Percentiles rank a stretch among this genome's conserved stretches.
Evolutionary conservation across 768 basidiomycete species (phyloP).

Genomic region (Rhizopogon sp.): DNA sequence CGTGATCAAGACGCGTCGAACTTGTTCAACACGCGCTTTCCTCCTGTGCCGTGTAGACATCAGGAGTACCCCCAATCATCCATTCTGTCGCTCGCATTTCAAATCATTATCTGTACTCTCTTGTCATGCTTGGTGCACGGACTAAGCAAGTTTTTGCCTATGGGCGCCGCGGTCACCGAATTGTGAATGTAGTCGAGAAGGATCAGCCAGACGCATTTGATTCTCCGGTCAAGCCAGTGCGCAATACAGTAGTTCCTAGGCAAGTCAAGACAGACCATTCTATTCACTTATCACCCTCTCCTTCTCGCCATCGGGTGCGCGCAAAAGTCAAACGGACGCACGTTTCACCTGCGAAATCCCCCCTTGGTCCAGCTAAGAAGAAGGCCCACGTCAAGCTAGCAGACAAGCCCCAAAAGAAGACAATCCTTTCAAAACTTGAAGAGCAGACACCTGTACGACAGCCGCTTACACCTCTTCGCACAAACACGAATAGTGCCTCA

Average conservation of each 20-base stretch:
- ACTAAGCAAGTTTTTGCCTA: constrained; percentile 66
- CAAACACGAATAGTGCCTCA: constrained; percentile 29
- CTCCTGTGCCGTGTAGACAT: not conserved
- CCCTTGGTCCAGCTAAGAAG: constrained; percentile 24
- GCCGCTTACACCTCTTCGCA: constrained; percentile 35
- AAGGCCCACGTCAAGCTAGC: constrained; percentile 18
- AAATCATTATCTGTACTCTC: not conserved
- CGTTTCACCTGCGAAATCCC: constrained; percentile 15
- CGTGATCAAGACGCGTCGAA: constrained; percentile 5
- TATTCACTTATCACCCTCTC: constrained; percentile 18
- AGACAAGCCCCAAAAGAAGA: constrained; percentile 10
- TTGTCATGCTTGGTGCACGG: constrained; percentile 44
- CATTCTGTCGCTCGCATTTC: not conserved
- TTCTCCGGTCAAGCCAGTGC: not conserved
- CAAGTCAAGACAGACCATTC: constrained; percentile 18
- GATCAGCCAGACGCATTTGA: constrained; percentile 10
- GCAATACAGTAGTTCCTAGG: not conserved
- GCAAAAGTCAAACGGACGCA: constrained; percentile 9
- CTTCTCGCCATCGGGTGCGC: constrained; percentile 3
- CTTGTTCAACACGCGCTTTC: not conserved
- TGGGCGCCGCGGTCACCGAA: constrained; percentile 56
- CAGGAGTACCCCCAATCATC: not conserved
- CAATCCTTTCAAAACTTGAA: constrained; percentile 8
- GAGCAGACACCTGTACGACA: constrained; percentile 23
- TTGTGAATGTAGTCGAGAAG: constrained; percentile 41